These are phyloP conservation scores for Penicillium bialowiezense DNA, from an alignment of 495 filamentous ascomycete species.

Conservation along the genomic window DNA sequence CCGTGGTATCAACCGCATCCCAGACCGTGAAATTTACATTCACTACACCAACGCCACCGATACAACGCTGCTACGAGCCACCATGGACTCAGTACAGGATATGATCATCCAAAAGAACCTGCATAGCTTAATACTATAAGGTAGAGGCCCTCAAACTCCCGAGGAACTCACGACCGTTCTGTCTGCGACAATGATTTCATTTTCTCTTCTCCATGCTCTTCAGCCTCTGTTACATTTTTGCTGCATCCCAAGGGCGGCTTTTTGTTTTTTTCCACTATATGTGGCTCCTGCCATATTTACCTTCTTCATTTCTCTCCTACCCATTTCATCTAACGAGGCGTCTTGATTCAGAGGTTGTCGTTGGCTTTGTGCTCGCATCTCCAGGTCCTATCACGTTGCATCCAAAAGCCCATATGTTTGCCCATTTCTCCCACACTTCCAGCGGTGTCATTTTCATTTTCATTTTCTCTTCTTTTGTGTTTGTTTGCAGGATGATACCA, in stretches of 20 bases:
- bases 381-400: slow-evolving; percentile 27
- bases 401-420: slow-evolving; percentile 25
- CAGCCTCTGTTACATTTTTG: slow-evolving; percentile 18
- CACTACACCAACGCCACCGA: slow-evolving; percentile 95
- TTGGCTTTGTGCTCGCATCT: slow-evolving; percentile 19
- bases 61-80: slow-evolving; percentile 93
- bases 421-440: slow-evolving; percentile 16
- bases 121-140: slow-evolving; percentile 89
- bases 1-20: slow-evolving; percentile 77
- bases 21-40: slow-evolving; percentile 86
- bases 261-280: slow-evolving; percentile 11
- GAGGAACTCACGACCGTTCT: slow-evolving; percentile 27
- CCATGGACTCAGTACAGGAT: slow-evolving; percentile 95
- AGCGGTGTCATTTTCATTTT: slow-evolving; percentile 18
- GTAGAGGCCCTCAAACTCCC: slow-evolving; percentile 12
- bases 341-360: slow-evolving; percentile 26
- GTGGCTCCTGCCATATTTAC: slow-evolving; percentile 15
- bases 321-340: slow-evolving; percentile 20
- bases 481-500: slow-evolving; percentile 42
- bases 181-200: slow-evolving; percentile 20
- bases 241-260: slow-evolving; percentile 29
- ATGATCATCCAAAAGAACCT: slow-evolving; percentile 99
- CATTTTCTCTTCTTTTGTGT: slow-evolving; percentile 9
- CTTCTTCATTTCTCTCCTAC: slow-evolving; percentile 17
- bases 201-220: slow-evolving; percentile 14